Evolutionary conservation across 2,329 filamentous ascomycete species (phyloP).

Genomic region (Zymoseptoria crescenta): DNA sequence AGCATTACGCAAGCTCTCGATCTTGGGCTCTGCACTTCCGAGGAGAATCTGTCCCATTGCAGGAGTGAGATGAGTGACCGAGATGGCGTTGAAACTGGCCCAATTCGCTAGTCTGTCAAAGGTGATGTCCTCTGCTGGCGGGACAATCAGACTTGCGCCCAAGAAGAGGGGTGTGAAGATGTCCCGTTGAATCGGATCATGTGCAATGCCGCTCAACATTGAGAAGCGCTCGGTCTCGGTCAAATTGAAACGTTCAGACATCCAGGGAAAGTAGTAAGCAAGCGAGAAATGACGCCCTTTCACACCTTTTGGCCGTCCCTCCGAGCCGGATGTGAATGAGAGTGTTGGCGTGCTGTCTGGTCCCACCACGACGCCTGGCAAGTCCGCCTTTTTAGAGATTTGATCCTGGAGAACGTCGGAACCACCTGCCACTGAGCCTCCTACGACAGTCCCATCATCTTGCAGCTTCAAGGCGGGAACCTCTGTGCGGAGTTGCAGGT

Average conservation of each 20-base stretch:
- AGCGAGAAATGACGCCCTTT: constrained; percentile 79
- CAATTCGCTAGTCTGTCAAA: constrained; percentile 83
- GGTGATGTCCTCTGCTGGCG: constrained; percentile 73
- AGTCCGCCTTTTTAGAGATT: constrained; percentile 45
- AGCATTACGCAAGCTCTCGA: constrained; percentile 56
- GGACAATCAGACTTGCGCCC: constrained; percentile 70
- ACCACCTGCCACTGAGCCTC: constrained; percentile 54
- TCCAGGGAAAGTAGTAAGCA: constrained; percentile 85
- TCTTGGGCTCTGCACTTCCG: constrained; percentile 66
- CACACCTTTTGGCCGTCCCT: constrained; percentile 79
- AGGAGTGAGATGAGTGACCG: constrained; percentile 81
- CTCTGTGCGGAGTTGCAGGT: constrained; percentile 63
- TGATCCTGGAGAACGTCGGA: constrained; percentile 58
- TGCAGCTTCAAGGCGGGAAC: constrained; percentile 65
- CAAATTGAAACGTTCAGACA: constrained; percentile 74
- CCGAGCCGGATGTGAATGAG: constrained; percentile 54
- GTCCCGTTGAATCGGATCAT: constrained; percentile 58
- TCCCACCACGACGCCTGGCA: constrained; percentile 69
- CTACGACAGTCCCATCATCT: constrained; percentile 64
- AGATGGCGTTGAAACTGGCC: constrained; percentile 68
- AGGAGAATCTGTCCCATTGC: constrained; percentile 94
- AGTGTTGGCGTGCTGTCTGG: constrained; percentile 77
- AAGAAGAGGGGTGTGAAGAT: constrained; percentile 89
- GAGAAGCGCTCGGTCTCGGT: constrained; percentile 68
- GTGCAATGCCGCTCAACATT: constrained; percentile 76